phyloP scores from a whole-genome alignment of 2,329 filamentous ascomycete genomes.

The Cadophora luteo-olivacea region DNA sequence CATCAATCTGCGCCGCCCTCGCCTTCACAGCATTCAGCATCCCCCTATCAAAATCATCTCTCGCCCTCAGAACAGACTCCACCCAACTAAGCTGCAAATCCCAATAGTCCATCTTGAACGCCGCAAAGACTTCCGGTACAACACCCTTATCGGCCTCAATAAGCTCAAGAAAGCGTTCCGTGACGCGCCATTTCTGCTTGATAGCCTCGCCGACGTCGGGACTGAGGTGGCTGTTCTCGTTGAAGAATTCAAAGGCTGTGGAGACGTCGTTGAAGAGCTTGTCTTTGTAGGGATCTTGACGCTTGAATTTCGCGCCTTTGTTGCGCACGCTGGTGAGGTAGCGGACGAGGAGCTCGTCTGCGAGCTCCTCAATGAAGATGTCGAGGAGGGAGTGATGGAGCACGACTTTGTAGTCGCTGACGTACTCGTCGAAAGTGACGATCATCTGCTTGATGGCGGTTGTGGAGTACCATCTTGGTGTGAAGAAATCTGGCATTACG shows the following conservation, averaged over 20 bases:
- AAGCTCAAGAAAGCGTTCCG: conserved; percentile 81
- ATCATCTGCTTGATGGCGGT: conserved; percentile 93
- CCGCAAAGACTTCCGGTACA: conserved; percentile 79
- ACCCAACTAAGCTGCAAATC: conserved; percentile 96
- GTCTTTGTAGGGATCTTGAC: conserved; percentile 85
- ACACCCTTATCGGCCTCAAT: conserved; percentile 77
- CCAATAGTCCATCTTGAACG: conserved; percentile 88
- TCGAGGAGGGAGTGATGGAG: conserved; percentile 88
- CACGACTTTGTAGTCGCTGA: conserved; percentile 83
- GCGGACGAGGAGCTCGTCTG: conserved; percentile 85
- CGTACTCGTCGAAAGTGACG: conserved; percentile 93
- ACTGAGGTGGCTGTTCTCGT: conserved; percentile 63
- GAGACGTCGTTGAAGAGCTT: conserved; percentile 94
- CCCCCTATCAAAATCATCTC: conserved; percentile 92
- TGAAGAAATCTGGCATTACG: conserved; percentile 91
- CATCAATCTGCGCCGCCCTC: conserved; percentile 83
- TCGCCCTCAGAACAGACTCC: conserved; percentile 82
- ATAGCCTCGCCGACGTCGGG: conserved; percentile 74
- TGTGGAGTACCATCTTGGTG: conserved; percentile 83
- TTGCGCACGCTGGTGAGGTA: conserved; percentile 89
- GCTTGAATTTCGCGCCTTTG: conserved; percentile 86
- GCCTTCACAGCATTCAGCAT: conserved; percentile 91
- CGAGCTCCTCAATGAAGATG: conserved; percentile 91
- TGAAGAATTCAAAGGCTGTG: conserved; percentile 90
- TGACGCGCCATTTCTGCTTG: conserved; percentile 91